Evolutionary conservation across 192 early-diverging fungal species (phyloP), one percentile per base, ranked within the genome.

Genomic region (Umbelopsis ramanniana): DNA sequence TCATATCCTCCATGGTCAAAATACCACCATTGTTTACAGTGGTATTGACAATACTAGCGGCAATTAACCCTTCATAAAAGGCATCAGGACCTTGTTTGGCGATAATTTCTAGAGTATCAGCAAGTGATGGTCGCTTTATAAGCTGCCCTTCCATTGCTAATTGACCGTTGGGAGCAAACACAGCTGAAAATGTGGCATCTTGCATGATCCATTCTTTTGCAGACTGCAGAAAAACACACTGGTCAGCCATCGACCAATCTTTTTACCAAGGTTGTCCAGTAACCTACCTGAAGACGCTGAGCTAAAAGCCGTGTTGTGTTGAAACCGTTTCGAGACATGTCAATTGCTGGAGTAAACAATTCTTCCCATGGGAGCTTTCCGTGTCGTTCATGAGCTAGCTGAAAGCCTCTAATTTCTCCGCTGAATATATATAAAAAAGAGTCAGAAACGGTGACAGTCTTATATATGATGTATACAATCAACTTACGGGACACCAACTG

Each of bases 341-440:
- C 82, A 52, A 96, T 86, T 2, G 96, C 83, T 10, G 92, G 91
- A 46, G 84, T 82, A 79, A 98, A 92, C 14, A 98, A 78, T 15
- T 83, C 83, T 33, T 79, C 73, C 97, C 97, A 98, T 0, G 89
- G 84, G 46, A 98, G 82, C 74, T 88, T 92, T 26, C 97, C 97
- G 71, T 93, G 83, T 63, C 86, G 79, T 46, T 83, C 80, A 71
- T 97, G 94, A 0, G 95, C 95, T 22, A 81, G 76, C 68, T 93
- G 89, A 67, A 96, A 88, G 29, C 97, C 97, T 15, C 91, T 86
- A 29, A 98, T 84, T 73, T 98, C 97, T 9, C 97, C 97, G 5
- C 87, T 87, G 29, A 29, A 46, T 68, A 74, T 9, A 37, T 67
- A 22, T 52, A 23, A n/a, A 24, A 63, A 35, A 38, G 8, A 19